Base-by-base conservation (phyloP, 2,329 filamentous ascomycete genomes). In the Thelonectria blattea region DNA sequence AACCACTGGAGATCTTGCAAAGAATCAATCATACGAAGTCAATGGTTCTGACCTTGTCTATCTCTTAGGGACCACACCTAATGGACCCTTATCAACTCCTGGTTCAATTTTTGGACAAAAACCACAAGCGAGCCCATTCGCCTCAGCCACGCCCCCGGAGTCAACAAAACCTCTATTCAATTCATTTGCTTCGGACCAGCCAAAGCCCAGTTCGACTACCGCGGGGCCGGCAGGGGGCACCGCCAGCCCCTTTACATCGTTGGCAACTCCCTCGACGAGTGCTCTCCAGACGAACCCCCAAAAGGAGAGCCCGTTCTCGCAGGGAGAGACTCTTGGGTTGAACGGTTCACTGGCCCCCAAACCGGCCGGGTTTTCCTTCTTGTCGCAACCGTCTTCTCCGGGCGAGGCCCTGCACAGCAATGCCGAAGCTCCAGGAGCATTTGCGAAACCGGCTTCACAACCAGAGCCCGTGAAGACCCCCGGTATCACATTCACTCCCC, bases 31-130 rank as follows among this genome's bases (percentile, higher is more conserved):
- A 64, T 65, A 52, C 66, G 59, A 63, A 63, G 52, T 67, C 68
- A 71, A 62, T 68, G 64, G 64, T 70, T 71, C 68, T 71, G 67
- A 71, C 68, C 63, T 68, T 66, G 61, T 66, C 68, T 62, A 69
- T 62, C 61, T 60, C 70, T 42, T 71, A 71, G 68, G 68, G 63
- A 71, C 66, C 59, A 61, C 57, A 60, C 34, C 60, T 50, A 69
- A 68, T 65, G 69, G 69, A 60, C 62, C 51, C 56, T 24, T 54
- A 30, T 49, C 63, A 18, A 57, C 45, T 30, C 53, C 62, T 47
- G 34, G 48, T 56, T 61, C 64, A 52, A 24, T 55, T 53, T 65
- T 60, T 14, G 69, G 71, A 46, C 61, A 65, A 51, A 22, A 53
- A 46, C 34, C 59, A 22, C 64, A 66, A 24, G 59, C 62, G 43